Conservation (phyloP, 768 basidiomycete genomes). For the Paxillus rubicundulus region DNA sequence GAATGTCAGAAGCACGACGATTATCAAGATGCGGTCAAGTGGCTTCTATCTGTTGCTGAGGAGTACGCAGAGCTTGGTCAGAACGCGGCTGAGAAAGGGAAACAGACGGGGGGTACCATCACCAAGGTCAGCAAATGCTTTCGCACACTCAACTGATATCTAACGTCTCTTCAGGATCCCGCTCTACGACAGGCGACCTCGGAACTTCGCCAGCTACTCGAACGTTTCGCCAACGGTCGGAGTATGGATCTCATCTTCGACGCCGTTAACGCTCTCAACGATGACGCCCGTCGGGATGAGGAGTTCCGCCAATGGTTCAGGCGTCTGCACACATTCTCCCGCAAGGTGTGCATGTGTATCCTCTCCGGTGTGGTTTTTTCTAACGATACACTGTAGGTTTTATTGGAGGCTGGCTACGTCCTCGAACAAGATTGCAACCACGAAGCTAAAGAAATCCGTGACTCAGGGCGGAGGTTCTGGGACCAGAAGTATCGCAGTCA, state of each 20-base stretch:
- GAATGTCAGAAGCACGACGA: constrained; percentile 92
- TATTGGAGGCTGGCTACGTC: constrained; percentile 83
- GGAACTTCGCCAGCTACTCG: constrained; percentile 78
- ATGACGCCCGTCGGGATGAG: constrained; percentile 72
- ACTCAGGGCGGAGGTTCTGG: constrained; percentile 76
- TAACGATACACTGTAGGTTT: constrained; percentile 38
- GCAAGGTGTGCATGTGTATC: constrained; percentile 44
- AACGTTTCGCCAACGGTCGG: constrained; percentile 82
- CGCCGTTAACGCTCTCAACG: constrained; percentile 66
- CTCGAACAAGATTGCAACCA: constrained; percentile 72
- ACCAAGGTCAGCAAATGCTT: constrained; percentile 4
- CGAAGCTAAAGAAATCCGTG: constrained; percentile 61
- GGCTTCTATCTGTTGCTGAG: constrained; percentile 63
- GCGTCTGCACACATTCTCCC: constrained; percentile 58
- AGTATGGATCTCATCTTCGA: constrained; percentile 68
- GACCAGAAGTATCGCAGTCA: constrained; percentile 69
- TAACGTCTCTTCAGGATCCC: constrained; percentile 41
- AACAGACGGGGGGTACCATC: constrained; percentile 22
- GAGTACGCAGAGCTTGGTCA: constrained; percentile 59
- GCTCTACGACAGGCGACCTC: constrained; percentile 52
- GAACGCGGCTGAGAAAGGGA: constrained; percentile 34
- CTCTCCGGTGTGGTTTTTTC: not conserved
- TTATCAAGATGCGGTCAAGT: constrained; percentile 78
- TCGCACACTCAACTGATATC: constrained; percentile 13
- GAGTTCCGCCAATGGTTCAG: constrained; percentile 75